These are phyloP conservation scores for Xylariaceae sp. DNA, from an alignment of 2,329 filamentous ascomycete species.

Conservation along the genomic window DNA sequence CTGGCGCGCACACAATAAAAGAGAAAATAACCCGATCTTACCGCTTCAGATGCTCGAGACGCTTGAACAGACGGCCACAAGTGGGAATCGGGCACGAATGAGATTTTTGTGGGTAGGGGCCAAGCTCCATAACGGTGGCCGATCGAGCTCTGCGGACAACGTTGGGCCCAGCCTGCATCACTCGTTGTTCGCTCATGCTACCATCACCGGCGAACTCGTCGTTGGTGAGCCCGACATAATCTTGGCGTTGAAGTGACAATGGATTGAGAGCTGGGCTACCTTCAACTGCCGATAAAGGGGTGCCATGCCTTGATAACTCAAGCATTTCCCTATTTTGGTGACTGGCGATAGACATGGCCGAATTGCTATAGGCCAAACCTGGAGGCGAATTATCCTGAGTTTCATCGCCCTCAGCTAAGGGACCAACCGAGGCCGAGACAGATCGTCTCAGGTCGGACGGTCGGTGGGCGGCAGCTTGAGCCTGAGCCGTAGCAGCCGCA, in stretches of 20 bases:
- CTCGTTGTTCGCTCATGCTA: constrained; percentile 66
- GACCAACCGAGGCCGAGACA: constrained; percentile 84
- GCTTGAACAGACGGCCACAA: constrained; percentile 96
- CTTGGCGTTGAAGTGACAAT: constrained; percentile 72
- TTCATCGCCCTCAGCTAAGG: constrained; percentile 80
- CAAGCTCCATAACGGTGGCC: constrained; percentile 94
- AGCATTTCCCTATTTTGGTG: constrained; percentile 80
- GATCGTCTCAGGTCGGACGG: constrained; percentile 92
- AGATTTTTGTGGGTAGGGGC: constrained; percentile 95
- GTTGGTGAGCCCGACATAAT: constrained; percentile 67
- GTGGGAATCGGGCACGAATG: constrained; percentile 99
- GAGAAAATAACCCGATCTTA: constrained; percentile 63
- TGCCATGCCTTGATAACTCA: constrained; percentile 86
- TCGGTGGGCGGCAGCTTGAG: constrained; percentile 67
- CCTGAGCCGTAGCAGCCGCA: constrained; percentile 66
- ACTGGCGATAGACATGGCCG: constrained; percentile 65
- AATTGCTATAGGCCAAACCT: constrained; percentile 74
- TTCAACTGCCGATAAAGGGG: constrained; percentile 84
- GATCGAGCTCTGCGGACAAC: constrained; percentile 90
- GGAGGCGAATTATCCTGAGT: constrained; percentile 79
- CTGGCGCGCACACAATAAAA: constrained; percentile 47
- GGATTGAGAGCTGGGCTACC: constrained; percentile 78
- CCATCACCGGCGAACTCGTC: constrained; percentile 67
- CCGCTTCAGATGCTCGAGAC: constrained; percentile 98
- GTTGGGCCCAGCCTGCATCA: constrained; percentile 73